Percentiles rank a stretch among this genome's conserved stretches.
Conservation (phyloP, 345 rosid species). For the Eucalyptus leucophloia region DNA sequence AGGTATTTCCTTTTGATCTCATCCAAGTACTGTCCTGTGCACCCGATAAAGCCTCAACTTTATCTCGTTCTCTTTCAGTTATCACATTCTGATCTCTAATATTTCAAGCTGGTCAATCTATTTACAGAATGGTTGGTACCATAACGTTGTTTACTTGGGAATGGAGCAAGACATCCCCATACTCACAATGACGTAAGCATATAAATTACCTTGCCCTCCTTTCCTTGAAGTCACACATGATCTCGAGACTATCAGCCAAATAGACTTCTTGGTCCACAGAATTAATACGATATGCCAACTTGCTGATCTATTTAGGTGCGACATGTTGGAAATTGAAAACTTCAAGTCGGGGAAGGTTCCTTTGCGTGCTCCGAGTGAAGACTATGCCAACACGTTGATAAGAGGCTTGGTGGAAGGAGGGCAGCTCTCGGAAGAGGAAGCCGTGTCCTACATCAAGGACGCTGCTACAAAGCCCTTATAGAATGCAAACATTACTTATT, state of each 20-base stretch:
- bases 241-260: not conserved
- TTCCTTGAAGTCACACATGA: not conserved
- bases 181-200: slow-evolving; percentile 71
- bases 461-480: slow-evolving; percentile 41
- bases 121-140: slow-evolving; percentile 70
- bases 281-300: not conserved
- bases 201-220: not conserved
- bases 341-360: slow-evolving; percentile 45
- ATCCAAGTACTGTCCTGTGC: not conserved
- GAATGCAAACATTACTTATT: not conserved
- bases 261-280: not conserved
- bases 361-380: slow-evolving; percentile 29
- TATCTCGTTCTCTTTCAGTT: not conserved
- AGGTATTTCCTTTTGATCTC: slow-evolving; percentile 19
- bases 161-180: slow-evolving; percentile 46
- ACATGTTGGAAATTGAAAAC: slow-evolving; percentile 11
- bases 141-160: slow-evolving; percentile 60
- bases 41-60: not conserved
- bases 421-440: slow-evolving; percentile 47
- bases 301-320: slow-evolving; percentile 30
- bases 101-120: not conserved
- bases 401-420: slow-evolving; percentile 74
- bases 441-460: slow-evolving; percentile 44
- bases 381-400: slow-evolving; percentile 36
- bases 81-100: not conserved